phyloP scores from a whole-genome alignment of 345 rosid species.

The Eucalyptus paniculata region DNA sequence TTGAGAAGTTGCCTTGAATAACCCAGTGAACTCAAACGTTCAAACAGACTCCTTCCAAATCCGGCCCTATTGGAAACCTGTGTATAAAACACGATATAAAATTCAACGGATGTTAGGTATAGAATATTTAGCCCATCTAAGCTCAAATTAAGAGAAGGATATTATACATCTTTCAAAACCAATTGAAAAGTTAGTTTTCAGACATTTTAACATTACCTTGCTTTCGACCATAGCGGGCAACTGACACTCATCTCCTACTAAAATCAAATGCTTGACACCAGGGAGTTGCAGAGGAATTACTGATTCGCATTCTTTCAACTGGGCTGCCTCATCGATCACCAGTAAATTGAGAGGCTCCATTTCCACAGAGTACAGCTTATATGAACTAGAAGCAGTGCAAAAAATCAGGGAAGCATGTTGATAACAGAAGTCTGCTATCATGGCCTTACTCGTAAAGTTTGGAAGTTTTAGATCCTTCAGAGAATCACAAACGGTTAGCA shows the following conservation, averaged over 20 bases:
- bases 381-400: slow-evolving; percentile 30
- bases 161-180: background rate
- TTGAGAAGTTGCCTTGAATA: slow-evolving; percentile 37
- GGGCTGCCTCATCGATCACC: slow-evolving; percentile 61
- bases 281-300: slow-evolving; percentile 37
- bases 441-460: background rate
- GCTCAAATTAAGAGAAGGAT: background rate
- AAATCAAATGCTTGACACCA: slow-evolving; percentile 20
- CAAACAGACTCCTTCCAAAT: slow-evolving; percentile 61
- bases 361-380: slow-evolving; percentile 3
- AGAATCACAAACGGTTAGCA: slow-evolving; percentile 1
- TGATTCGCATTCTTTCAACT: slow-evolving; percentile 48
- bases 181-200: background rate
- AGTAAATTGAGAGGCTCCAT: slow-evolving; percentile 17
- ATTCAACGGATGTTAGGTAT: background rate
- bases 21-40: slow-evolving; percentile 35
- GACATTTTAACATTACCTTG: slow-evolving; percentile 8
- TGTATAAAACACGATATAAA: background rate
- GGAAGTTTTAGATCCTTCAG: slow-evolving; percentile 12
- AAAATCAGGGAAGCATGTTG: slow-evolving; percentile 16
- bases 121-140: background rate
- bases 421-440: slow-evolving; percentile 16
- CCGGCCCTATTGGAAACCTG: slow-evolving; percentile 32
- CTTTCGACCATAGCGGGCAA: slow-evolving; percentile 36
- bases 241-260: slow-evolving; percentile 42